phyloP scores from a whole-genome alignment of 1,284 basidiomycete genomes.

The Anthracocystis walkeri region DNA sequence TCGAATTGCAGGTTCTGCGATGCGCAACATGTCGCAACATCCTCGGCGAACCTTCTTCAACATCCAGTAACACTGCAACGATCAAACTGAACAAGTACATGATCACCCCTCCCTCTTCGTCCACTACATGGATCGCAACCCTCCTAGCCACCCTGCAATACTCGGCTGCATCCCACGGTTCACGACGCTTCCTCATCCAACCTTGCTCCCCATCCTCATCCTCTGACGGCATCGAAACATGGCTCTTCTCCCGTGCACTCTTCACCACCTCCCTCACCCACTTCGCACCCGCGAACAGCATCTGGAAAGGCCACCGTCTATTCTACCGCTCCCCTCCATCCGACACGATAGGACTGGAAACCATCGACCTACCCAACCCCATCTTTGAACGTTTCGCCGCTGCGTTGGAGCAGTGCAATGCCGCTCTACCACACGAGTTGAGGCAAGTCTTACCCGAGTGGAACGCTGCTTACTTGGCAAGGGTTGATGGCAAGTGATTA shows the following conservation, averaged over 20 bases:
- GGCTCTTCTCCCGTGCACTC: constrained; percentile 31
- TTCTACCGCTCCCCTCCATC: constrained; percentile 11
- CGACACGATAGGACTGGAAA: neutral
- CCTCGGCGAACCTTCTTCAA: constrained; percentile 7
- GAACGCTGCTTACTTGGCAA: constrained; percentile 15
- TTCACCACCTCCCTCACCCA: constrained; percentile 23
- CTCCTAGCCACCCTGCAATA: constrained; percentile 18
- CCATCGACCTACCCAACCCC: constrained; percentile 2
- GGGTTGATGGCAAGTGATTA: neutral
- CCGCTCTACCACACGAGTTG: constrained; percentile 10
- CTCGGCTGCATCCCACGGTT: constrained; percentile 25
- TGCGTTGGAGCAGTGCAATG: constrained; percentile 9
- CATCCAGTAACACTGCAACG: neutral
- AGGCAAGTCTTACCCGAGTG: constrained; percentile 10
- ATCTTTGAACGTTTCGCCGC: constrained; percentile 7
- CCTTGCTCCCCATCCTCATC: neutral
- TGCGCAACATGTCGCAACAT: constrained; percentile 9
- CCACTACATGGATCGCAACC: constrained; percentile 4
- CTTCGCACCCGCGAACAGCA: neutral
- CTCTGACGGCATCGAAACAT: constrained; percentile 7
- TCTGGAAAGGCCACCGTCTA: constrained; percentile 22
- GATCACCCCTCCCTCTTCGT: neutral
- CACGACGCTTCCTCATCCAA: constrained; percentile 23
- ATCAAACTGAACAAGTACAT: constrained; percentile 31
- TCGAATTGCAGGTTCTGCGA: constrained; percentile 5